Conservation (phyloP, 495 filamentous ascomycete species). For the Staphylotrichum tortipilum region DNA sequence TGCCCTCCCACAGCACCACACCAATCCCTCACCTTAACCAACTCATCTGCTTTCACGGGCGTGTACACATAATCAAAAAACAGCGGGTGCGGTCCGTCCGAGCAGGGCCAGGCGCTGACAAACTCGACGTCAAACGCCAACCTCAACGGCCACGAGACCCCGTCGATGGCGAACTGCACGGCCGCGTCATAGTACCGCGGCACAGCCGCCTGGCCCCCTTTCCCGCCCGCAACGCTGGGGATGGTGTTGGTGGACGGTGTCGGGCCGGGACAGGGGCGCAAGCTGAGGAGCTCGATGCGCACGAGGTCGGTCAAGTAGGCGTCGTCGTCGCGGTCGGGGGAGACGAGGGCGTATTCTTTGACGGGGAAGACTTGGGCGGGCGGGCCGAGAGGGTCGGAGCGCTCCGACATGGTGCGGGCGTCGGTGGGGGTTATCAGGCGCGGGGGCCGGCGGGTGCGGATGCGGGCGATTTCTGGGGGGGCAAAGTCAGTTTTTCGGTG, state of each 20-base stretch:
- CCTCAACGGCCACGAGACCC: slow-evolving; percentile 52
- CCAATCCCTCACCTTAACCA: slow-evolving; percentile 57
- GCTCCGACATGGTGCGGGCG: slow-evolving; percentile 48
- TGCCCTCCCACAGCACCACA: slow-evolving; percentile 28
- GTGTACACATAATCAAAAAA: slow-evolving; percentile 58
- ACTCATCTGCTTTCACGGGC: slow-evolving; percentile 46
- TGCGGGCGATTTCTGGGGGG: slow-evolving; percentile 57
- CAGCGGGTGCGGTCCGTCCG: slow-evolving; percentile 58
- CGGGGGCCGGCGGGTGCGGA: slow-evolving; percentile 43
- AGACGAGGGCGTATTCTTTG: slow-evolving; percentile 50
- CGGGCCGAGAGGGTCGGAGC: slow-evolving; percentile 58
- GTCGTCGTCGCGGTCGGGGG: slow-evolving; percentile 39
- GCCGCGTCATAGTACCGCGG: slow-evolving; percentile 51
- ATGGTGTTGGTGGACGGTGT: neutral
- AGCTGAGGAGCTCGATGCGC: slow-evolving; percentile 54
- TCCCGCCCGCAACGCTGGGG: too few species aligned
- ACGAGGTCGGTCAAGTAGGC: slow-evolving; percentile 46
- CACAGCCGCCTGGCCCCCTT: too few species aligned
- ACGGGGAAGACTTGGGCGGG: slow-evolving; percentile 49
- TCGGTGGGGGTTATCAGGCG: slow-evolving; percentile 42
- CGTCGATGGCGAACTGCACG: slow-evolving; percentile 58
- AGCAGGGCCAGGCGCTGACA: slow-evolving; percentile 56
- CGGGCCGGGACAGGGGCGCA: slow-evolving; percentile 27
- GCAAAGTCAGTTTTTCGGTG: too few species aligned
- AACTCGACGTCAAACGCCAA: slow-evolving; percentile 59